These are phyloP conservation scores for Tylopilus plumbeoviolaceoides DNA, from an alignment of 768 basidiomycete species.

Conservation along the genomic window DNA sequence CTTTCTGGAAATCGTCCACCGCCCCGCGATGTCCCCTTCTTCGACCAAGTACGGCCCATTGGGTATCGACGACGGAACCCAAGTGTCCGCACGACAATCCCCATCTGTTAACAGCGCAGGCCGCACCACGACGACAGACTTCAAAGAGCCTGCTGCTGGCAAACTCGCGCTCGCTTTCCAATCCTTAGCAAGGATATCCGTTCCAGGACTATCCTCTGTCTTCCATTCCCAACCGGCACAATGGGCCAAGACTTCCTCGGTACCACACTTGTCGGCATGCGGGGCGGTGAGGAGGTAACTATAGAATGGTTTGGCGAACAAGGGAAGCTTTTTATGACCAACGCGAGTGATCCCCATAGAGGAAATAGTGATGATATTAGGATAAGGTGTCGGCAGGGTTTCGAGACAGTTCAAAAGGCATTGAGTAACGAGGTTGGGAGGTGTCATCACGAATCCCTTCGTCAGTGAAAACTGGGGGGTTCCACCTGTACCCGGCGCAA, in stretches of 20 bases:
- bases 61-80: slow-evolving; percentile 11
- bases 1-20: slow-evolving; percentile 54
- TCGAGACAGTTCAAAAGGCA: slow-evolving; percentile 52
- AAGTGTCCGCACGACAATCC: slow-evolving; percentile 32
- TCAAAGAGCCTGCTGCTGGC: slow-evolving; percentile 41
- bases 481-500: slow-evolving; percentile 8
- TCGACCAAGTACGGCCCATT: slow-evolving; percentile 38
- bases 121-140: slow-evolving; percentile 44
- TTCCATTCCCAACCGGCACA: slow-evolving; percentile 52
- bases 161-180: slow-evolving; percentile 40
- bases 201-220: slow-evolving; percentile 37
- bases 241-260: slow-evolving; percentile 49
- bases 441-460: slow-evolving; percentile 47
- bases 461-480: slow-evolving; percentile 40
- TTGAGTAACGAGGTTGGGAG: slow-evolving; percentile 56
- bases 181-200: slow-evolving; percentile 39
- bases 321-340: slow-evolving; percentile 44
- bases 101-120: slow-evolving; percentile 61
- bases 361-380: slow-evolving; percentile 52
- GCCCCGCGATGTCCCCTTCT: slow-evolving; percentile 36
- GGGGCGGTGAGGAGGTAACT: slow-evolving; percentile 39
- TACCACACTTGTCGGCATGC: slow-evolving; percentile 59
- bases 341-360: slow-evolving; percentile 47
- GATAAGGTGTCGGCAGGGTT: slow-evolving; percentile 45
- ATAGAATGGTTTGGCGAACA: slow-evolving; percentile 48